A percentile compares a stretch with the other conserved stretches of the same genome.
Conservation (phyloP, 73 alveolate species). For the Paramecium octaurelia region DNA sequence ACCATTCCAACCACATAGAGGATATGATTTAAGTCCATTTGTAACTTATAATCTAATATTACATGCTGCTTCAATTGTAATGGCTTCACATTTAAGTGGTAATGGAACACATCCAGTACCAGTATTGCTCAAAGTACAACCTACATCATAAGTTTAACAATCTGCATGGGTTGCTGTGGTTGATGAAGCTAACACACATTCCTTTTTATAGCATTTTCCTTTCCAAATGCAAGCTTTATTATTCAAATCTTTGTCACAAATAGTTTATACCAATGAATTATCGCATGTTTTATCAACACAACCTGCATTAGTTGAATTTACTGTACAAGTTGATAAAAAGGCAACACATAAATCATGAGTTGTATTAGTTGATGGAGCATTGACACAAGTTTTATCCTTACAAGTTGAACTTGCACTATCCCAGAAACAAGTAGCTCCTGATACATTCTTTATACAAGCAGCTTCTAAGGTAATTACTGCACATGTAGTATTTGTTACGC, state of each 20-base stretch:
- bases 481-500: neutral
- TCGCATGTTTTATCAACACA: neutral
- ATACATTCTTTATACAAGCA: neutral
- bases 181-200: neutral
- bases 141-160: neutral
- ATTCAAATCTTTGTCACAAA: neutral
- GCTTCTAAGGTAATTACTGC: neutral
- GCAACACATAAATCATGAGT: neutral
- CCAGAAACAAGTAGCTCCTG: neutral
- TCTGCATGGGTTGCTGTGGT: neutral
- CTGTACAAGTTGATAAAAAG: neutral
- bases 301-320: neutral
- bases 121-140: neutral
- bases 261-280: neutral
- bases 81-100: neutral
- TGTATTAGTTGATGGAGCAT: neutral
- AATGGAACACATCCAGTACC: neutral
- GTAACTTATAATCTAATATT: neutral
- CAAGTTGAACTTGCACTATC: neutral
- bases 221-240: neutral
- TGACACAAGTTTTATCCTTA: neutral
- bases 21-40: too few relatives aligned
- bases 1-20: neutral
- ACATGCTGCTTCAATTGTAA: neutral
- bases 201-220: neutral